phyloP scores from a whole-genome alignment of 2,329 filamentous ascomycete species.

The Colletotrichum spaethianum region DNA sequence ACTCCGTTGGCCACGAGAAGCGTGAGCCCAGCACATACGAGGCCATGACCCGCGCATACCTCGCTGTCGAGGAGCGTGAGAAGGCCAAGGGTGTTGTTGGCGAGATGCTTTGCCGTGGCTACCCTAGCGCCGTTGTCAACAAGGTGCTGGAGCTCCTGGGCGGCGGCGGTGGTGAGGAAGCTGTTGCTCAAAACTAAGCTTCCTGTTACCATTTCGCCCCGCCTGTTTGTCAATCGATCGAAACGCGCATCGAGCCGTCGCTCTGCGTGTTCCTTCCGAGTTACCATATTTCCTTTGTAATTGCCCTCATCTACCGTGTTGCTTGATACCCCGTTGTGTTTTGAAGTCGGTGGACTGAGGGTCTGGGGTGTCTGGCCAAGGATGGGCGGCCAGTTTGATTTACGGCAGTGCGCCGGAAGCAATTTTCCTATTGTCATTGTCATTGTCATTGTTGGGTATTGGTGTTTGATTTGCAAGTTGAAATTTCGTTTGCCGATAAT shows the following conservation, averaged over 20 bases:
- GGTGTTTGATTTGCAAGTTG: conserved; percentile 11
- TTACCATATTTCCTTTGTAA: conserved; percentile 44
- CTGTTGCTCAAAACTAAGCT: conserved; percentile 43
- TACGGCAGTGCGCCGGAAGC: conserved; percentile 30
- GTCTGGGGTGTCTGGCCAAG: conserved; percentile 33
- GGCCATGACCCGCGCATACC: conserved; percentile 95
- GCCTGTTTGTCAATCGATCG: conserved; percentile 41
- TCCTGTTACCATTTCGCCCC: neutral
- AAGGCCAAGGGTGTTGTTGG: conserved; percentile 84
- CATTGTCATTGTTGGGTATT: conserved; percentile 23
- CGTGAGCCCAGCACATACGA: conserved; percentile 98
- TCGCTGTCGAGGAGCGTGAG: conserved; percentile 85
- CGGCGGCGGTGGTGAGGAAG: conserved; percentile 63
- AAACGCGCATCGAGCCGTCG: conserved; percentile 24
- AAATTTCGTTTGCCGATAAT: conserved; percentile 4
- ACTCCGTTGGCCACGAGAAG: conserved; percentile 80
- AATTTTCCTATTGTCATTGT: conserved; percentile 31
- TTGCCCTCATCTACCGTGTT: conserved; percentile 44
- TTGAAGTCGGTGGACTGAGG: conserved; percentile 37
- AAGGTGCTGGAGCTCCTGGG: conserved; percentile 94
- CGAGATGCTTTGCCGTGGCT: conserved; percentile 92
- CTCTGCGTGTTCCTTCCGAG: conserved; percentile 27
- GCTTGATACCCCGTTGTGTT: conserved; percentile 49
- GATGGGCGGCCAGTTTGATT: conserved; percentile 39
- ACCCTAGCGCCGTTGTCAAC: conserved; percentile 90